These are phyloP conservation scores for Neopestalotiopsis clavispora DNA, from an alignment of 2,329 filamentous ascomycete genomes.

Conservation along the genomic window DNA sequence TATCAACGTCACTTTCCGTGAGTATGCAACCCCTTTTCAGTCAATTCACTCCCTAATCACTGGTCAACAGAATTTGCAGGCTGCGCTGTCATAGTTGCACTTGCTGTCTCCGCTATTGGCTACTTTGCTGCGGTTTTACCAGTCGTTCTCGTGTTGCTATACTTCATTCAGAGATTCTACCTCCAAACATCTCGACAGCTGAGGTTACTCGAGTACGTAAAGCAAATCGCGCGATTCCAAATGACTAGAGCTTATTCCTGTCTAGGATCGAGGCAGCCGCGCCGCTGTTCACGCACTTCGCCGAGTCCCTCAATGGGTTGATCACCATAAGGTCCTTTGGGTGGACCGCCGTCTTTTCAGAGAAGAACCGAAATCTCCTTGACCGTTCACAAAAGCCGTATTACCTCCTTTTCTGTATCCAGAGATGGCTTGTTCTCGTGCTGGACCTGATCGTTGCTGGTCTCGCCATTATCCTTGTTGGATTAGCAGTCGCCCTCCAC, in stretches of 20 bases:
- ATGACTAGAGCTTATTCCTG: neutral
- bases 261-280: slow-evolving; percentile 15
- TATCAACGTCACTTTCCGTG: slow-evolving; percentile 18
- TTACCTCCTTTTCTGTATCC: slow-evolving; percentile 37
- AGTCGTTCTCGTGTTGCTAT: neutral
- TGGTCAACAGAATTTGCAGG: slow-evolving; percentile 10
- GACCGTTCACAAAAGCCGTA: slow-evolving; percentile 24
- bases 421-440: slow-evolving; percentile 38
- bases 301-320: slow-evolving; percentile 12
- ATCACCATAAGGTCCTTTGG: slow-evolving; percentile 13
- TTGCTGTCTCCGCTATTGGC: slow-evolving; percentile 14
- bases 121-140: slow-evolving; percentile 15
- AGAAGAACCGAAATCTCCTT: neutral
- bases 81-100: slow-evolving; percentile 13
- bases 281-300: slow-evolving; percentile 17
- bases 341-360: slow-evolving; percentile 2
- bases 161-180: slow-evolving; percentile 20
- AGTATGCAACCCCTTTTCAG: neutral
- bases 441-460: slow-evolving; percentile 36
- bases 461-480: slow-evolving; percentile 33
- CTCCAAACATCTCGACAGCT: slow-evolving; percentile 19
- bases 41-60: neutral
- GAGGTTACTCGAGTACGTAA: slow-evolving; percentile 16
- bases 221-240: neutral
- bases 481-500: slow-evolving; percentile 27